phyloP scores from a whole-genome alignment of 495 filamentous ascomycete species.

The Annulohypoxylon maeteangense region DNA sequence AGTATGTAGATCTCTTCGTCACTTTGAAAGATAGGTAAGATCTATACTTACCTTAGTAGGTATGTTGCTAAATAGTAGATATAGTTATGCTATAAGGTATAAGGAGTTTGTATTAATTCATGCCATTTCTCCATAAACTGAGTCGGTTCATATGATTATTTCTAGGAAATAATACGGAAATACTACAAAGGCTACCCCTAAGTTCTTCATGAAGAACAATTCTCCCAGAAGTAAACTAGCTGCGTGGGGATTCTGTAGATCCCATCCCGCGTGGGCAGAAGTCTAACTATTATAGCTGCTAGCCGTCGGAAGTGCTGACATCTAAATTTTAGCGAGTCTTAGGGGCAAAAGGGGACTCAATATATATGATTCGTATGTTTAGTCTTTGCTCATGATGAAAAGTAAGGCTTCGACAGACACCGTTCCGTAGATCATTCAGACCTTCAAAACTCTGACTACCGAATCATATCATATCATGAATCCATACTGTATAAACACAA shows the following conservation, averaged over 20 bases:
- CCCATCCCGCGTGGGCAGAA: slow-evolving; percentile 1
- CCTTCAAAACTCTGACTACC: background rate
- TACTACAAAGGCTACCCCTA: background rate
- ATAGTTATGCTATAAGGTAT: too few species aligned
- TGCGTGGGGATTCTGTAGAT: slow-evolving; percentile 21
- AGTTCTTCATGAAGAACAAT: background rate
- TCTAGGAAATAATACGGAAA: slow-evolving; percentile 5
- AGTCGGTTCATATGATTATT: slow-evolving; percentile 32
- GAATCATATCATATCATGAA: background rate
- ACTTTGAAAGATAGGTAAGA: too few species aligned
- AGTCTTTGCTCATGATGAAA: background rate
- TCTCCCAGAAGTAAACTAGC: slow-evolving; percentile 12
- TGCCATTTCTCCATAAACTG: background rate
- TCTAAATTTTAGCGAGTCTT: background rate
- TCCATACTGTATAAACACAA: background rate
- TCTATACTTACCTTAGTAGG: too few species aligned
- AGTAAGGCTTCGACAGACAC: slow-evolving; percentile 9
- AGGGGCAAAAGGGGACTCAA: background rate
- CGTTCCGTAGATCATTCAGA: slow-evolving; percentile 18
- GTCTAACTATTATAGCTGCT: slow-evolving; percentile 6
- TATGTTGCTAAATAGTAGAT: too few species aligned
- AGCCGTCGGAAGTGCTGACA: slow-evolving; percentile 1
- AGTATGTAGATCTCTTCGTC: background rate
- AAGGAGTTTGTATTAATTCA: background rate
- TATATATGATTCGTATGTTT: background rate